Conservation (phyloP, 2,329 filamentous ascomycete genomes). For the Penicillium sclerotiorum region DNA sequence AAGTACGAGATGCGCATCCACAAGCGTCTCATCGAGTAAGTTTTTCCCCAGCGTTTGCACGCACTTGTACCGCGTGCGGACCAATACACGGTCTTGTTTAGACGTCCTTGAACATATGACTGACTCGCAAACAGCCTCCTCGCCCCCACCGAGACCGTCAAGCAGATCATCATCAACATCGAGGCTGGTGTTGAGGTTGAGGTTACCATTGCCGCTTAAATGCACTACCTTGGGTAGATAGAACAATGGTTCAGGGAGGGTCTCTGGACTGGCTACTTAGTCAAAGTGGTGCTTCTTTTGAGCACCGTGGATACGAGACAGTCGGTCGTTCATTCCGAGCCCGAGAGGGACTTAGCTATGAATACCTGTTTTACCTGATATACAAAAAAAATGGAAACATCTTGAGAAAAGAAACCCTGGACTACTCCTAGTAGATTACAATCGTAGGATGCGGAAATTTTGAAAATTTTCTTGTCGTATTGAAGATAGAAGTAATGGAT, state of each 20-base stretch:
- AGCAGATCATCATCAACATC: constrained; percentile 59
- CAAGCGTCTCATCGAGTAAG: constrained; percentile 94
- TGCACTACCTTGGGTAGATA: constrained; percentile 23
- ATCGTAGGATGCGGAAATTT: not conserved
- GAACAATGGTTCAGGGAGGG: constrained; percentile 29
- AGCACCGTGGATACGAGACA: not conserved
- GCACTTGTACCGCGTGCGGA: not conserved
- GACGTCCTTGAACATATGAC: constrained; percentile 1
- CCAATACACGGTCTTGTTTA: not conserved
- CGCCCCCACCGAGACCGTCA: constrained; percentile 82
- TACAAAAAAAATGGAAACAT: constrained; percentile 37
- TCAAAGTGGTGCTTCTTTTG: constrained; percentile 13
- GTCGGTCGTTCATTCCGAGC: constrained; percentile 7
- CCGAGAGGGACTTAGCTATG: constrained; percentile 18
- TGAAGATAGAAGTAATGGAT: no score
- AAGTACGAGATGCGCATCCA: constrained; percentile 98
- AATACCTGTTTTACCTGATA: constrained; percentile 37
- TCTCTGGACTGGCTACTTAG: constrained; percentile 19
- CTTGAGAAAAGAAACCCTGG: constrained; percentile 22
- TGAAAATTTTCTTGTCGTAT: not conserved
- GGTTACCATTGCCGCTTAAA: constrained; percentile 57
- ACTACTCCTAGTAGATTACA: not conserved
- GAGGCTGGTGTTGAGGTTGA: constrained; percentile 58
- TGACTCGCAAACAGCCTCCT: constrained; percentile 64
- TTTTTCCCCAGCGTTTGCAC: constrained; percentile 28